Percentiles rank a stretch among this genome's conserved stretches.
Conservation (phyloP, 495 filamentous ascomycete genomes). For the Talaromyces nanjingensis region DNA sequence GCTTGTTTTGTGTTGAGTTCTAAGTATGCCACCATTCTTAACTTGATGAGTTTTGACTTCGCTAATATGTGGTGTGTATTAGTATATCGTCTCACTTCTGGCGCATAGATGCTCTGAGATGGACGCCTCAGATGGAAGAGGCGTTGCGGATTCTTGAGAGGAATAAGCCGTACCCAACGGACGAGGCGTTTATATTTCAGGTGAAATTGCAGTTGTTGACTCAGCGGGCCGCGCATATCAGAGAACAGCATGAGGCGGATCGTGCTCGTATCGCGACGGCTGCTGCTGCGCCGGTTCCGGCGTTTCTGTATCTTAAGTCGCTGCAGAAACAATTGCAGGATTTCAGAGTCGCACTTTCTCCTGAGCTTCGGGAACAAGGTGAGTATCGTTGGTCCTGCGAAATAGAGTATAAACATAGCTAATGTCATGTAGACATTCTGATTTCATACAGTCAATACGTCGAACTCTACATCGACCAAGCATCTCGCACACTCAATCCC, state of each 20-base stretch:
- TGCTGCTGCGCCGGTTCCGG: slow-evolving; percentile 11
- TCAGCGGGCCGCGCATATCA: slow-evolving; percentile 18
- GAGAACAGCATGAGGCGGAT: slow-evolving; percentile 20
- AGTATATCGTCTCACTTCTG: slow-evolving; percentile 25
- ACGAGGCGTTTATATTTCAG: slow-evolving; percentile 21
- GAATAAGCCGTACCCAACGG: slow-evolving; percentile 13
- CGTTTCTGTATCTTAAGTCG: slow-evolving; percentile 20
- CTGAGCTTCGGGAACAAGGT: slow-evolving; percentile 15
- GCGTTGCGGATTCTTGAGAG: slow-evolving; percentile 17
- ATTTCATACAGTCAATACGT: slow-evolving; percentile 26
- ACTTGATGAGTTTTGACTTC: neutral
- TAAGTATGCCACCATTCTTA: slow-evolving; percentile 14
- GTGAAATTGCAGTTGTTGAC: slow-evolving; percentile 21
- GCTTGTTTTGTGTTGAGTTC: slow-evolving; percentile 27
- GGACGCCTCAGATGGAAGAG: slow-evolving; percentile 24
- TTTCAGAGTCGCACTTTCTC: slow-evolving; percentile 13
- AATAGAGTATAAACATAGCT: neutral
- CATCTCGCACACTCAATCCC: slow-evolving; percentile 18
- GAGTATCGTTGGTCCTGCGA: slow-evolving; percentile 5
- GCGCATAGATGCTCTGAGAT: slow-evolving; percentile 21
- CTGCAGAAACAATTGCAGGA: slow-evolving; percentile 20
- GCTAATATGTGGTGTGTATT: slow-evolving; percentile 10
- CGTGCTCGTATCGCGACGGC: slow-evolving; percentile 8
- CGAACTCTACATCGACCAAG: slow-evolving; percentile 31
- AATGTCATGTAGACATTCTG: slow-evolving; percentile 19